phyloP scores from a whole-genome alignment of 1,284 basidiomycete genomes.

The Rhodotorula sp. region DNA sequence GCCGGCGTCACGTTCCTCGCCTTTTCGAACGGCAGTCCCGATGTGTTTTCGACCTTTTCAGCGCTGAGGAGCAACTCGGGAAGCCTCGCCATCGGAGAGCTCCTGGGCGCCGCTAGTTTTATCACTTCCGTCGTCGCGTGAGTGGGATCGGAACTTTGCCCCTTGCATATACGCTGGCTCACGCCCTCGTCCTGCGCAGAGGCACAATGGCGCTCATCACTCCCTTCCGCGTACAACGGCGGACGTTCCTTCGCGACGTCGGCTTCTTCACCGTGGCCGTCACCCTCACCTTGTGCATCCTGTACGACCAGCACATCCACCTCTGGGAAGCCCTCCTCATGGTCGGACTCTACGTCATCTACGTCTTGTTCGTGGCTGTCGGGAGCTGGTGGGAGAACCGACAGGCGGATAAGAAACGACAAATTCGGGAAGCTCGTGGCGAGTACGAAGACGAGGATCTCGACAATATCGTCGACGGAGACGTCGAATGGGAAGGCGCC shows the following conservation, averaged over 20 bases:
- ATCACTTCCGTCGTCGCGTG: slow-evolving; percentile 84
- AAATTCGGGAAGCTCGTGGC: slow-evolving; percentile 23
- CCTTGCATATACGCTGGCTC: background rate
- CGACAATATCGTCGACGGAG: slow-evolving; percentile 19
- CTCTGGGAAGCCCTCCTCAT: slow-evolving; percentile 72
- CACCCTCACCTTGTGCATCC: slow-evolving; percentile 65
- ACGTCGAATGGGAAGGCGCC: slow-evolving; percentile 20
- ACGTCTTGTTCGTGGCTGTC: slow-evolving; percentile 72
- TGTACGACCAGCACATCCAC: slow-evolving; percentile 73
- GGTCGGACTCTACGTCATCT: slow-evolving; percentile 71
- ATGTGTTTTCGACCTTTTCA: slow-evolving; percentile 90
- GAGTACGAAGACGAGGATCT: slow-evolving; percentile 33
- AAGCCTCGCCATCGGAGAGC: slow-evolving; percentile 86
- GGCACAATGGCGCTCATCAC: slow-evolving; percentile 94
- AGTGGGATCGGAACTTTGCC: slow-evolving; percentile 63
- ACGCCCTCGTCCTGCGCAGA: slow-evolving; percentile 45
- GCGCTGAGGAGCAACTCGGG: slow-evolving; percentile 84
- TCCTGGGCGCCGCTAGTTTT: slow-evolving; percentile 91
- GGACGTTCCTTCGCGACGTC: slow-evolving; percentile 86
- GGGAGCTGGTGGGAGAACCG: slow-evolving; percentile 69
- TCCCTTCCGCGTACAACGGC: slow-evolving; percentile 77
- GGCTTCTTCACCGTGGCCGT: slow-evolving; percentile 87
- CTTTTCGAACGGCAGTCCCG: slow-evolving; percentile 88
- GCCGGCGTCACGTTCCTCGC: slow-evolving; percentile 88
- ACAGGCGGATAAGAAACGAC: slow-evolving; percentile 55